Evolutionary conservation across 1,284 basidiomycete species (phyloP).

Genomic region (Agroathelia rolfsii): DNA sequence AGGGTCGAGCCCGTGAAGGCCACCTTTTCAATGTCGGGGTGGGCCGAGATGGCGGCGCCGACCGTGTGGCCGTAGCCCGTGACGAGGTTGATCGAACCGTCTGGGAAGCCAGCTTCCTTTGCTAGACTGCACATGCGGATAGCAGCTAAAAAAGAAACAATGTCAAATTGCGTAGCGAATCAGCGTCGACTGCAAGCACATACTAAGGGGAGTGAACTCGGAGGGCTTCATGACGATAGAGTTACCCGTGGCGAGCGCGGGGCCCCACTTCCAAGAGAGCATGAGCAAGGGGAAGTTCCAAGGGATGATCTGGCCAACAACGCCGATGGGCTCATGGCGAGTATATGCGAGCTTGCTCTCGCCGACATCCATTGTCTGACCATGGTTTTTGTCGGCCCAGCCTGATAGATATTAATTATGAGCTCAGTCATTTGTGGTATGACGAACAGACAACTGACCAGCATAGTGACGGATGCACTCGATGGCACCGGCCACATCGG

Average conservation of each 20-base stretch:
- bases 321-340: constrained; percentile 15
- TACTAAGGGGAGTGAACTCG: constrained; percentile 78
- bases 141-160: too few species aligned
- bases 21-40: constrained; percentile 62
- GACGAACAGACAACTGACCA: too few species aligned
- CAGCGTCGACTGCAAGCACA: constrained; percentile 15
- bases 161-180: too few species aligned
- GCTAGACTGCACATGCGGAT: constrained; percentile 43
- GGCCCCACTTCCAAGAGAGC: constrained; percentile 77
- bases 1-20: constrained; percentile 74
- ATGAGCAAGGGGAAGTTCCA: constrained; percentile 46
- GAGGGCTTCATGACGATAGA: constrained; percentile 81
- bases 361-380: constrained; percentile 46
- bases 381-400: constrained; percentile 56
- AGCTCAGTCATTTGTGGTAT: too few species aligned
- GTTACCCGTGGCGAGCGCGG: constrained; percentile 82
- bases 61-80: constrained; percentile 58
- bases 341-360: constrained; percentile 25
- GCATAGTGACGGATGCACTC: constrained; percentile 35
- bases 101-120: constrained; percentile 50
- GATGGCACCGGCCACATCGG: constrained; percentile 42
- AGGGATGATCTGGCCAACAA: constrained; percentile 10
- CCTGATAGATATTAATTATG: too few species aligned
- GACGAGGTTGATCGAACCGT: constrained; percentile 66
- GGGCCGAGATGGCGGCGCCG: constrained; percentile 51